Evolutionary conservation across 805 yeast species (phyloP).

Genomic region (Phaffomyces opuntiae): DNA sequence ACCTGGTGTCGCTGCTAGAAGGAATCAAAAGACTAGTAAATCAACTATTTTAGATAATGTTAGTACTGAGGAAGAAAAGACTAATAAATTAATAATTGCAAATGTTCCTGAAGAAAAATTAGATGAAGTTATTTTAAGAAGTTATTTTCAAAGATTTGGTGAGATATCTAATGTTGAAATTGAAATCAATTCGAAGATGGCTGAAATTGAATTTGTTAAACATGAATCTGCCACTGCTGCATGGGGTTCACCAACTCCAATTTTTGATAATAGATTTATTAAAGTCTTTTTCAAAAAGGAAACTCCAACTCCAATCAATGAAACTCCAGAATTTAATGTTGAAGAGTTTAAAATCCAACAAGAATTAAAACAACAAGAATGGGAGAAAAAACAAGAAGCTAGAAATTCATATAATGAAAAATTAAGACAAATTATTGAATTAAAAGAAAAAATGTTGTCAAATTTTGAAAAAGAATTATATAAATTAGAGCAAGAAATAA

Average conservation of each 20-base stretch:
- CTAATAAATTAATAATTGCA: constrained; percentile 30
- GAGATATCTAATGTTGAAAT: constrained; percentile 25
- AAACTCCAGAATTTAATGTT: constrained; percentile 22
- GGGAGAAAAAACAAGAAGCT: constrained; percentile 31
- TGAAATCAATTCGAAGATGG: constrained; percentile 23
- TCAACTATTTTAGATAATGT: neutral
- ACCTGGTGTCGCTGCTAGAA: neutral
- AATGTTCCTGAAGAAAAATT: constrained; percentile 37
- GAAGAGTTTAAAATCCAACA: constrained; percentile 32
- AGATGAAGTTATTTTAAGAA: constrained; percentile 25
- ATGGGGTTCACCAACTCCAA: constrained; percentile 35
- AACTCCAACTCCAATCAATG: neutral
- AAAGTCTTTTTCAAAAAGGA: constrained; percentile 34
- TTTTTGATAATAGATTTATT: constrained; percentile 42
- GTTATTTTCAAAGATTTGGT: constrained; percentile 38
- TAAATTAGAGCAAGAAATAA: constrained; percentile 12
- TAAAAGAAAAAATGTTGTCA: constrained; percentile 29
- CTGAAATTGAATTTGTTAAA: constrained; percentile 32
- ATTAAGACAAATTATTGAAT: constrained; percentile 25
- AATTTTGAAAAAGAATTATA: constrained; percentile 26
- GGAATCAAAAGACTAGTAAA: neutral
- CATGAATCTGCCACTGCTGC: constrained; percentile 35
- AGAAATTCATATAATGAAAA: constrained; percentile 27
- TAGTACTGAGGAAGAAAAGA: constrained; percentile 5
- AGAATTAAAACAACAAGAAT: constrained; percentile 32